Percentiles rank a stretch among this genome's conserved stretches.
Conservation (phyloP, 2,329 filamentous ascomycete species). For the Pseudovirgaria hyperparasitica region DNA sequence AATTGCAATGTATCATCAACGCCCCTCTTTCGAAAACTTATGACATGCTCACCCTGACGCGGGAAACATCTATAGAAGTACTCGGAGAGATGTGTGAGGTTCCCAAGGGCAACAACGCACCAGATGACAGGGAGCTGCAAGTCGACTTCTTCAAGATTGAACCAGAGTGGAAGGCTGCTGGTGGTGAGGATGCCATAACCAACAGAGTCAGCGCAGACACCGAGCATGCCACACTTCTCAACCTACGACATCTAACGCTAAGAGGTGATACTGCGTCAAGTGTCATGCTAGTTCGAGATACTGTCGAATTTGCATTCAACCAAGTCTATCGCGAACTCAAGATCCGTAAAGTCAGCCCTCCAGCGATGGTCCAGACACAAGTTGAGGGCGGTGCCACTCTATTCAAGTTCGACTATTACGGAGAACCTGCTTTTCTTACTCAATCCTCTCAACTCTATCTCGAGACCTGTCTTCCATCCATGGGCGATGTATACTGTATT, state of each 20-base stretch:
- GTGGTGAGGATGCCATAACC: conserved; percentile 83
- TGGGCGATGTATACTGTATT: conserved; percentile 95
- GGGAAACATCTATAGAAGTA: conserved; percentile 77
- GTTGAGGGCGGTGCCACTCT: conserved; percentile 87
- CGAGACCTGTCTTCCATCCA: conserved; percentile 79
- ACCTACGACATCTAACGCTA: conserved; percentile 73
- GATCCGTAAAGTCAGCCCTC: conserved; percentile 74
- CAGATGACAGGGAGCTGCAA: conserved; percentile 75
- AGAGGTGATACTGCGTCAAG: conserved; percentile 74
- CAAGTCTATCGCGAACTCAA: conserved; percentile 63
- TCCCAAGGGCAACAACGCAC: conserved; percentile 63
- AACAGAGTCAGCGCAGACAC: conserved; percentile 61
- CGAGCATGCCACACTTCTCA: conserved; percentile 61
- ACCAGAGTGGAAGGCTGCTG: conserved; percentile 56
- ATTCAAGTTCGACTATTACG: conserved; percentile 83
- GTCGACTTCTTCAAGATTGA: conserved; percentile 77
- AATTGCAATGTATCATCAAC: conserved; percentile 71
- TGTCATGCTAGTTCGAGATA: conserved; percentile 75
- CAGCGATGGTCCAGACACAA: conserved; percentile 87
- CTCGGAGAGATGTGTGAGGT: conserved; percentile 75
- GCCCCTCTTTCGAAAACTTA: conserved; percentile 84
- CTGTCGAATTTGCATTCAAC: conserved; percentile 70
- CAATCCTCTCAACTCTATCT: conserved; percentile 97
- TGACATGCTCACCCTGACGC: conserved; percentile 72
- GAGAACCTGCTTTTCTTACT: conserved; percentile 81